Conservation (phyloP, 257 asterid genomes). For the Solanum medicagineum region DNA sequence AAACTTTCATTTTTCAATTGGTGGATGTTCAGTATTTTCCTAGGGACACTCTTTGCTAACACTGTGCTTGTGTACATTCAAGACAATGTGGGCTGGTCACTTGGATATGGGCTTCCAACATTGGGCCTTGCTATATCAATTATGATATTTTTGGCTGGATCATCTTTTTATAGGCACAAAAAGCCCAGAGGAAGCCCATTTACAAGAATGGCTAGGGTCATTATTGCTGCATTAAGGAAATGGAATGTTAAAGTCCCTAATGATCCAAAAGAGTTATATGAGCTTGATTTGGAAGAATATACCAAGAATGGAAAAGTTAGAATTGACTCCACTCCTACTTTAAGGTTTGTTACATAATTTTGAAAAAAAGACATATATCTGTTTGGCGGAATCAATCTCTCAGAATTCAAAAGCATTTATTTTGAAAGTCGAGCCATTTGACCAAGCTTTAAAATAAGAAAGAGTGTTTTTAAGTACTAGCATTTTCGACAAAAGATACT, state of each 20-base stretch:
- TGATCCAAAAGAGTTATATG: constrained; percentile 51
- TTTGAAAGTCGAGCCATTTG: background rate
- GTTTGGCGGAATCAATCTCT: rapidly evolving
- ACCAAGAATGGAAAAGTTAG: constrained; percentile 36
- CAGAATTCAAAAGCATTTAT: background rate
- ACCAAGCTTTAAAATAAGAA: background rate
- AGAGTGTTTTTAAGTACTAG: background rate
- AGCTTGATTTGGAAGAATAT: constrained; percentile 44
- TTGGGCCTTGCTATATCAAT: constrained; percentile 54
- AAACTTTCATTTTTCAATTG: constrained; percentile 90
- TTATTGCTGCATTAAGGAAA: constrained; percentile 55
- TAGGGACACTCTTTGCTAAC: constrained; percentile 78
- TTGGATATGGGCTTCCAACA: constrained; percentile 82
- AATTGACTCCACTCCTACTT: constrained; percentile 56
- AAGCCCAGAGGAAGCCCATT: constrained; percentile 82
- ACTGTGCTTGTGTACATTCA: constrained; percentile 73
- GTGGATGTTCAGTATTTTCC: constrained; percentile 88
- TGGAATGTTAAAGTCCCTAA: constrained; percentile 36
- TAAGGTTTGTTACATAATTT: constrained; percentile 33
- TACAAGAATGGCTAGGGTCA: constrained; percentile 62
- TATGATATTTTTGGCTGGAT: constrained; percentile 48
- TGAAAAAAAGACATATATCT: background rate
- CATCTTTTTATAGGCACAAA: constrained; percentile 65
- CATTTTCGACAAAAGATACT: background rate
- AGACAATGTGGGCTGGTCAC: constrained; percentile 80